A percentile compares a stretch with the other conserved stretches of the same genome.
Evolutionary conservation across 1,284 basidiomycete genomes (phyloP).

Genomic region (Tilletia walkeri): DNA sequence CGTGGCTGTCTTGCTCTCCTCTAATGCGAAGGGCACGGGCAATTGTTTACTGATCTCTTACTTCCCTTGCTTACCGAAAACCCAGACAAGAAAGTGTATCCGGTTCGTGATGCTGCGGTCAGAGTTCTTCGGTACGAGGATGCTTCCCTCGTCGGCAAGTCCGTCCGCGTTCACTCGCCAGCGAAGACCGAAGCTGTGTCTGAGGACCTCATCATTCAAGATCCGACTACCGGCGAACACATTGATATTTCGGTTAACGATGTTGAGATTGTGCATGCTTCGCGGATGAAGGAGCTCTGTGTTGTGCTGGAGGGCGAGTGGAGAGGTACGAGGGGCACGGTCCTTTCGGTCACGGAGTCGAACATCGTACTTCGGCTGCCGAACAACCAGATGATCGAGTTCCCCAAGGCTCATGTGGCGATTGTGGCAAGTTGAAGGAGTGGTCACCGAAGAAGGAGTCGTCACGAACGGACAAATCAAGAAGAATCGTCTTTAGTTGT

Average conservation of each 20-base stretch:
- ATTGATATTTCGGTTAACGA: not conserved
- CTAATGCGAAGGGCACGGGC: too few species aligned
- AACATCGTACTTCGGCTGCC: not conserved
- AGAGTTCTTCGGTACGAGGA: not conserved
- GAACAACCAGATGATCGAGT: constrained; percentile 1
- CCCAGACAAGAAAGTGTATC: not conserved
- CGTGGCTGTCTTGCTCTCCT: not conserved
- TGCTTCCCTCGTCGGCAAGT: not conserved
- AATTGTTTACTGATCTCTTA: too few species aligned
- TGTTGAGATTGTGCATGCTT: not conserved
- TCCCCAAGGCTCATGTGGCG: constrained; percentile 2
- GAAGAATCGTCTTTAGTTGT: too few species aligned
- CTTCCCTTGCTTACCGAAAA: not conserved
- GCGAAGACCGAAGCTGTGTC: not conserved
- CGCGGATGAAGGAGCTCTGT: constrained; percentile 15
- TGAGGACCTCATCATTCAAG: not conserved
- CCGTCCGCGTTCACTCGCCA: not conserved
- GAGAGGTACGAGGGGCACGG: not conserved
- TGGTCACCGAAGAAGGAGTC: too few species aligned
- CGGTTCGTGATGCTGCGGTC: not conserved
- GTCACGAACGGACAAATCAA: too few species aligned
- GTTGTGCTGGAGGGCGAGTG: constrained; percentile 14
- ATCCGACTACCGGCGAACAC: not conserved
- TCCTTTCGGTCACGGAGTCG: not conserved
- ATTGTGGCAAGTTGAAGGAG: too few species aligned